Conservation (phyloP, 2,329 filamentous ascomycete species). For the Apiospora malaysiana region DNA sequence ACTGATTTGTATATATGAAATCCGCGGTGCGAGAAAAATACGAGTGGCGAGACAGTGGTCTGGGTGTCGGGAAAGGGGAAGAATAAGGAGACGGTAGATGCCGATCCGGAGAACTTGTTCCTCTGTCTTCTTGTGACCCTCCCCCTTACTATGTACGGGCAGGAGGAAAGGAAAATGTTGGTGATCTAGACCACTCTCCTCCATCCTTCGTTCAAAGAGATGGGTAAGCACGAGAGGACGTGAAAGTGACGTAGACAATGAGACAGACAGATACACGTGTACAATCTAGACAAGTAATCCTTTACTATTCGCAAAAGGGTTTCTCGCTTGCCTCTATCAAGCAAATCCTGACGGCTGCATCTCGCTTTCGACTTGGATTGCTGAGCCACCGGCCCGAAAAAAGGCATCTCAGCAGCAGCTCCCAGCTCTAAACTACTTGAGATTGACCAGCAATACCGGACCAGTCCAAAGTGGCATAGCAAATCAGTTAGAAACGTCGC, state of each 20-base stretch:
- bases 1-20: no score
- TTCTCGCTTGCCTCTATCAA: not conserved
- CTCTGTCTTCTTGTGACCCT: not conserved
- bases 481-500: no score
- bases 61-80: no score
- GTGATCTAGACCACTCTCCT: not conserved
- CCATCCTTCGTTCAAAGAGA: not conserved
- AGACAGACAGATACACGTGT: not conserved
- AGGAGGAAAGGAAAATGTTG: not conserved
- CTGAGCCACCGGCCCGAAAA: no score
- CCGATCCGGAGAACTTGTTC: not conserved
- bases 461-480: no score
- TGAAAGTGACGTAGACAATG: not conserved
- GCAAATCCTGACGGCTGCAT: not conserved
- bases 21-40: no score
- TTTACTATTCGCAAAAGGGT: not conserved
- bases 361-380: not conserved
- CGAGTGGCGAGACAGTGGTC: not conserved
- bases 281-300: not conserved
- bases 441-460: no score
- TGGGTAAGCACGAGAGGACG: not conserved
- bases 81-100: not conserved
- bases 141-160: not conserved
- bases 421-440: no score
- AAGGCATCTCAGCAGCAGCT: no score